Evolutionary conservation across 805 yeast species (phyloP), one percentile per base, ranked within the genome.

Genomic region (Suhomyces prunicola): DNA sequence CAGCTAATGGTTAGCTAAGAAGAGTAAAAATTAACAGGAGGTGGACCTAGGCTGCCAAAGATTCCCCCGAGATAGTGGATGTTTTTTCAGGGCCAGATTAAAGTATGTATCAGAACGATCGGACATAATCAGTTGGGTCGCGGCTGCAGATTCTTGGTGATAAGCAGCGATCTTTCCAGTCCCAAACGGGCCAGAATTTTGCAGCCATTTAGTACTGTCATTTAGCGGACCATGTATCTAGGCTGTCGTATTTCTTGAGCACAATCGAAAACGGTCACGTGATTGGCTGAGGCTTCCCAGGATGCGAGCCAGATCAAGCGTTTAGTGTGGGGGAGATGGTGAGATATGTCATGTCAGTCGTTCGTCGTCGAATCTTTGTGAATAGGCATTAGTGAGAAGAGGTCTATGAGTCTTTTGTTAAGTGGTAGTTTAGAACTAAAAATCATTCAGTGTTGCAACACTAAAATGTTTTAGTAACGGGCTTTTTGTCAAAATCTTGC

Each of bases 121-220:
- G 42, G n/a, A 39, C 12, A 39, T 17, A 5, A 6, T 24, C 3
- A 10, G 24, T 6, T 17, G 17, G 13, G 42, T 10, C 13, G 42
- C 42, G 13, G 42, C 42, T 10, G 42, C 42, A 39, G 13, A 39
- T 39, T 17, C 42, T 39, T 39, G 13, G n/a, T 9, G 24, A 17
- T 39, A 39, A 39, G 22, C 42, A 17, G 42, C 42, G 24, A 8
- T 13, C 42, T 39, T 36, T 39, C 24, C 24, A 17, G 17, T 42
- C 46, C 31, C 31, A 42, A 42, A 42, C 46, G 31, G 31, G 46
- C 27, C 22, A 39, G 42, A 24, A 42, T 17, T 42, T 42, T 42
- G 46, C 46, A 42, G 46, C 46, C 46, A 42, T 42, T 42, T 42
- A 42, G 31, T 42, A 42, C 31, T 22, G 46, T 22, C 46, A 42